A percentile compares a stretch with the other conserved stretches of the same genome.
phyloP scores from a whole-genome alignment of 129 eudicot species.

The Saposhnikovia divaricata region DNA sequence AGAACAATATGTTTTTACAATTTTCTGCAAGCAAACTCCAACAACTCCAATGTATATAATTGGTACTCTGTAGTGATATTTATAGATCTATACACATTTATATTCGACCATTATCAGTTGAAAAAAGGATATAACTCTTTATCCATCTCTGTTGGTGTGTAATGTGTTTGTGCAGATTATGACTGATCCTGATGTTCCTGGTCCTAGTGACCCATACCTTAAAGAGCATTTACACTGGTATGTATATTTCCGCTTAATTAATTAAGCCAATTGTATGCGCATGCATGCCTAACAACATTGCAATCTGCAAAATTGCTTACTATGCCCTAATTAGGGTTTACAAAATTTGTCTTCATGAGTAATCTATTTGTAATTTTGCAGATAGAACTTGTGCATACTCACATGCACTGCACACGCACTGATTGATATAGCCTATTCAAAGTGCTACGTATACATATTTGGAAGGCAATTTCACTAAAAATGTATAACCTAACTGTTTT shows the following conservation, averaged over 20 bases:
- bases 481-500: not conserved
- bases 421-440: not conserved
- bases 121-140: not conserved
- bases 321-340: not conserved
- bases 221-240: constrained; percentile 96
- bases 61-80: too few relatives aligned
- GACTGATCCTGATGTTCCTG: constrained; percentile 99
- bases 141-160: not conserved
- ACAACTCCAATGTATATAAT: too few relatives aligned
- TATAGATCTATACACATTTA: too few relatives aligned
- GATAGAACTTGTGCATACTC: not conserved
- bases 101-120: not conserved
- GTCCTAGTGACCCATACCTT: constrained; percentile 98
- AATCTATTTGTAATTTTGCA: not conserved
- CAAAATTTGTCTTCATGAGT: not conserved
- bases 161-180: constrained; percentile 42
- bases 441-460: too few relatives aligned
- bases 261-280: not conserved
- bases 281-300: not conserved
- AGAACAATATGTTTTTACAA: too few relatives aligned
- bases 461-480: not conserved
- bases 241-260: constrained; percentile 11
- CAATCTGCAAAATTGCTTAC: not conserved
- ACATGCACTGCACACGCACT: not conserved
- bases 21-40: too few relatives aligned